Evolutionary conservation across 768 basidiomycete genomes (phyloP).

Genomic region (Hygrocybe punicea): DNA sequence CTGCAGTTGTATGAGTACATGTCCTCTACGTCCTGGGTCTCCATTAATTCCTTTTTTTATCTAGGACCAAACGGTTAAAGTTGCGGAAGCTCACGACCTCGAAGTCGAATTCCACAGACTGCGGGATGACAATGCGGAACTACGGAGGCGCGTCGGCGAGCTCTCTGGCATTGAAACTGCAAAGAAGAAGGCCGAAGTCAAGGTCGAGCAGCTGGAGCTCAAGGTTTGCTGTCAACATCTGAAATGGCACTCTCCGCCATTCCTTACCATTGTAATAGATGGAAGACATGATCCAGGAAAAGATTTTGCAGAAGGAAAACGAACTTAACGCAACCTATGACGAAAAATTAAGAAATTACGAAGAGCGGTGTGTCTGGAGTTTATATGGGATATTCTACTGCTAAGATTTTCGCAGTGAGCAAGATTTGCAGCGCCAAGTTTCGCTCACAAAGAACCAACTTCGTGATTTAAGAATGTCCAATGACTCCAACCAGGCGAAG

Average conservation of each 20-base stretch:
- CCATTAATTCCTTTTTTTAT: not conserved
- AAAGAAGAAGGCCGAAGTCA: conserved; percentile 71
- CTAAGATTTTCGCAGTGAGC: conserved; percentile 56
- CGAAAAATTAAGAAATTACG: conserved; percentile 92
- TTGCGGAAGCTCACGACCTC: conserved; percentile 73
- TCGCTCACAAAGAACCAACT: conserved; percentile 85
- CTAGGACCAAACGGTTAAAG: conserved; percentile 91
- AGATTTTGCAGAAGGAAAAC: conserved; percentile 89
- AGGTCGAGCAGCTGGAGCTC: conserved; percentile 75
- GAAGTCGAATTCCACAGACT: conserved; percentile 70
- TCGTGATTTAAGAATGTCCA: conserved; percentile 82
- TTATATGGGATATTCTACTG: not conserved
- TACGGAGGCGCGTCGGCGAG: conserved; percentile 70
- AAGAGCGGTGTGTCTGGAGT: conserved; percentile 67
- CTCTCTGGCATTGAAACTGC: conserved; percentile 58
- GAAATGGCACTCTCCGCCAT: conserved; percentile 1
- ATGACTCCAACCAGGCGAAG: conserved; percentile 90
- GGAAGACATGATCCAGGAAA: conserved; percentile 89
- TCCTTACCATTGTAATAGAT: conserved; percentile 51
- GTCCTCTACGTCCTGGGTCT: not conserved
- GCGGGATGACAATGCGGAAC: conserved; percentile 77
- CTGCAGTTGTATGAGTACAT: conserved; percentile 66
- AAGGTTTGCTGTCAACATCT: conserved; percentile 52
- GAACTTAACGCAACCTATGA: conserved; percentile 97
- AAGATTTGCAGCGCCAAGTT: conserved; percentile 89